Evolutionary conservation across 2,329 filamentous ascomycete genomes (phyloP).

Genomic region (Beauveria rudraprayagi): DNA sequence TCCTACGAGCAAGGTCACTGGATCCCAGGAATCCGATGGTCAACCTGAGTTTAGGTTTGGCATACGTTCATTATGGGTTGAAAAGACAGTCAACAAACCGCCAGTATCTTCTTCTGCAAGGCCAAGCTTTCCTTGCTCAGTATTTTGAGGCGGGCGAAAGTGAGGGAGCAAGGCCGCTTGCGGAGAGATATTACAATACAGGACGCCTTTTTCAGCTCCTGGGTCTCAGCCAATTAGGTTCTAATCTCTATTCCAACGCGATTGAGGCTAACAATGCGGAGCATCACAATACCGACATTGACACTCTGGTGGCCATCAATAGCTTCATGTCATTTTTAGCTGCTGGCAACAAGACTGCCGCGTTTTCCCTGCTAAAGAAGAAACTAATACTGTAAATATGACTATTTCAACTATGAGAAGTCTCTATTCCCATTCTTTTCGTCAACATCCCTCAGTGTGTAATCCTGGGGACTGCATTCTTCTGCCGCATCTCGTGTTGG

Average conservation of each 20-base stretch:
- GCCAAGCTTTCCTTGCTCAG: conserved; percentile 64
- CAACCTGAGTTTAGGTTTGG: conserved; percentile 71
- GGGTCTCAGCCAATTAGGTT: conserved; percentile 45
- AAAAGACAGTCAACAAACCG: conserved; percentile 87
- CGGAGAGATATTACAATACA: conserved; percentile 31
- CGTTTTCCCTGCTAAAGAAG: conserved; percentile 21
- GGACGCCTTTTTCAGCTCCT: conserved; percentile 31
- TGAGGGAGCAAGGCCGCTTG: conserved; percentile 13
- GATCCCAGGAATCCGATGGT: conserved; percentile 71
- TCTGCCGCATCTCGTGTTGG: neutral
- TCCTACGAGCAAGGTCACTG: conserved; percentile 67
- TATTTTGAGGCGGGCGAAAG: conserved; percentile 20
- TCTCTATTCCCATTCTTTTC: neutral
- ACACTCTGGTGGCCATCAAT: conserved; percentile 25
- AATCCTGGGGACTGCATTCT: neutral
- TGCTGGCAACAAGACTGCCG: conserved; percentile 22
- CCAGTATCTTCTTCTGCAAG: conserved; percentile 80
- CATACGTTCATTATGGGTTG: conserved; percentile 81
- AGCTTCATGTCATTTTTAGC: conserved; percentile 24
- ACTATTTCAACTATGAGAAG: neutral
- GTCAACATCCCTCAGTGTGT: neutral
- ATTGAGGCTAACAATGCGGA: conserved; percentile 12
- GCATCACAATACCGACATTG: conserved; percentile 17
- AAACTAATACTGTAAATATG: conserved; percentile 16
- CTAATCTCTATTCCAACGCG: conserved; percentile 56